These are phyloP conservation scores for Colletotrichum sp. DNA, from an alignment of 2,329 filamentous ascomycete species.

Conservation along the genomic window DNA sequence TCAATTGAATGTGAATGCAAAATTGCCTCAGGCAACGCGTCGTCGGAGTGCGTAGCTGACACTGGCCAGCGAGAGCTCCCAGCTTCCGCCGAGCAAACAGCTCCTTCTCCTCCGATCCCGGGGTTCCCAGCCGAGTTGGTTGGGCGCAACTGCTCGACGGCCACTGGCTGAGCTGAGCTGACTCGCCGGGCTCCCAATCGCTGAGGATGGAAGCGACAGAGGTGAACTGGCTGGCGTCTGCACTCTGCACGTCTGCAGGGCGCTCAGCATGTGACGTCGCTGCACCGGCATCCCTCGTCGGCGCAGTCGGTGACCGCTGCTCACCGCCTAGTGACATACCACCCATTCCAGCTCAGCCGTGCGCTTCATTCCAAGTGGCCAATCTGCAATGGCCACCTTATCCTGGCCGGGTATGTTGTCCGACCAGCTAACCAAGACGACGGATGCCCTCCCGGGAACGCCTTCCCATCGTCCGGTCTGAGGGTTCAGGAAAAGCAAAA, in stretches of 20 bases:
- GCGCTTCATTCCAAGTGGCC: background rate
- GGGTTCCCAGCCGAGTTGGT: background rate
- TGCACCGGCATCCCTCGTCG: conserved; percentile 10
- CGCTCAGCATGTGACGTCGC: conserved; percentile 18
- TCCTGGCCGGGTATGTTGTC: background rate
- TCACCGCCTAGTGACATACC: conserved; percentile 21
- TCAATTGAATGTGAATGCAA: background rate
- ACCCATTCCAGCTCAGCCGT: background rate
- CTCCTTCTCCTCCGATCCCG: background rate
- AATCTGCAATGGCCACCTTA: background rate
- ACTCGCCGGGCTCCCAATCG: background rate
- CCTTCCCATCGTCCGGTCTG: background rate
- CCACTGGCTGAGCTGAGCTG: background rate
- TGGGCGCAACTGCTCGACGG: background rate
- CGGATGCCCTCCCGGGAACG: background rate
- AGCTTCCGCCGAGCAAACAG: background rate
- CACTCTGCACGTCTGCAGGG: background rate
- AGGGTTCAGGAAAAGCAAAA: background rate
- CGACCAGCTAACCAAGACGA: background rate
- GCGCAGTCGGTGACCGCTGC: conserved; percentile 6
- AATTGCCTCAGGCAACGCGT: conserved; percentile 4
- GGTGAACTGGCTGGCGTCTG: background rate
- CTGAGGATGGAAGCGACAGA: background rate
- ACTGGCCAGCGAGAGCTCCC: background rate
- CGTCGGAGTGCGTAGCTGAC: background rate